A percentile compares a stretch with the other conserved stretches of the same genome.
These are phyloP conservation scores for Botrytis deweyae DNA, from an alignment of 2,329 filamentous ascomycete species.

Conservation along the genomic window DNA sequence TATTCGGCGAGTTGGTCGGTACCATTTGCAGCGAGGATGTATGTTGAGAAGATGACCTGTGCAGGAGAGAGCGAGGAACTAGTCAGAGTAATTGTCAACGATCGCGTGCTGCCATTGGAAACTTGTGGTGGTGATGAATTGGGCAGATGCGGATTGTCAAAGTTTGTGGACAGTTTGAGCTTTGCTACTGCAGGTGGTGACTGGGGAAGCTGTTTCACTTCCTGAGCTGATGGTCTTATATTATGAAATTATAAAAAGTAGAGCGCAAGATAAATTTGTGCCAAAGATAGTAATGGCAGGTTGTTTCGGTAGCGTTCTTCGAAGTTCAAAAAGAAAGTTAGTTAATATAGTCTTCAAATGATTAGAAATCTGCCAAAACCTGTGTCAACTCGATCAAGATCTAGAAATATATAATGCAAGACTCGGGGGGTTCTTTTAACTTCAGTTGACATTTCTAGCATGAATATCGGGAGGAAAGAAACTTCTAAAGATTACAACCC, in stretches of 20 bases:
- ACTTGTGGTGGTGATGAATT: constrained; percentile 68
- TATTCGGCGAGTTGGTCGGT: constrained; percentile 78
- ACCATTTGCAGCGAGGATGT: constrained; percentile 77
- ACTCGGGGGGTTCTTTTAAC: background rate
- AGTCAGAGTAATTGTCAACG: constrained; percentile 80
- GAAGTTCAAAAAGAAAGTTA: background rate
- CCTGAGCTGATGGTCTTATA: background rate
- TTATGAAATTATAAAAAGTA: background rate
- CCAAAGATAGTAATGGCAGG: background rate
- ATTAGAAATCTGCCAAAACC: background rate
- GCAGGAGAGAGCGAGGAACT: constrained; percentile 58
- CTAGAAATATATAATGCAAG: background rate
- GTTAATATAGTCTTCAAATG: background rate
- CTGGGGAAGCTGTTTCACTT: constrained; percentile 65
- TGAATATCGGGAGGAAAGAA: background rate
- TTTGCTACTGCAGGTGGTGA: constrained; percentile 72
- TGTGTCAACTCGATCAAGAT: background rate
- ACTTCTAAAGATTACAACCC: background rate
- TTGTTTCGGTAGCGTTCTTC: background rate
- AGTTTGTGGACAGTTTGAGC: constrained; percentile 71
- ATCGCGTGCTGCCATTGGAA: constrained; percentile 70
- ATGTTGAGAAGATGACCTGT: constrained; percentile 86
- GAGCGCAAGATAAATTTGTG: background rate
- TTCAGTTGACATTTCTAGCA: constrained; percentile 7
- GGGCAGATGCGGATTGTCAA: constrained; percentile 67